Conservation (phyloP, 257 asterid species). For the Rauvolfia tetraphylla region DNA sequence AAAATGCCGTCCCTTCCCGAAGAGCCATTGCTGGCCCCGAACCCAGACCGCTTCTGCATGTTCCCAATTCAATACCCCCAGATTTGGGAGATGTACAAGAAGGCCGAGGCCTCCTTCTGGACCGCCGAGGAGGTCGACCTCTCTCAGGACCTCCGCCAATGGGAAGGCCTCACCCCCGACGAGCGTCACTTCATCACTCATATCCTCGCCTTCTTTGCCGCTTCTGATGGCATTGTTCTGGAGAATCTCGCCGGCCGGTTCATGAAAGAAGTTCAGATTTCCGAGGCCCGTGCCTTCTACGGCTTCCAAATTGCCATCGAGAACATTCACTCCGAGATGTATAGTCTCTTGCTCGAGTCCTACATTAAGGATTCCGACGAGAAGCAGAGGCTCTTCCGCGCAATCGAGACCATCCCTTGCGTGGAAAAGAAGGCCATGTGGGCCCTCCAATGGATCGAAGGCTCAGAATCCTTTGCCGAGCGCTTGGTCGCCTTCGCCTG, state of each 20-base stretch:
- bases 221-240: conserved; percentile 91
- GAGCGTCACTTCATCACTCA: conserved; percentile 83
- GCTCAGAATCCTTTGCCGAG: conserved; percentile 75
- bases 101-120: conserved; percentile 96
- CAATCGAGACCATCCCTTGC: conserved; percentile 78
- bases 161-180: conserved; percentile 57
- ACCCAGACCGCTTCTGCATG: conserved; percentile 91
- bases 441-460: conserved; percentile 95
- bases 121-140: conserved; percentile 94
- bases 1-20: conserved; percentile 76
- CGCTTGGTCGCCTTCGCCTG: conserved; percentile 79
- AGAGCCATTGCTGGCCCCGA: conserved; percentile 78
- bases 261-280: conserved; percentile 87
- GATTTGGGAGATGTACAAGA: conserved; percentile 98
- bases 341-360: conserved; percentile 68
- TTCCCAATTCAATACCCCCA: conserved; percentile 92
- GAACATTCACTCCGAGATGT: conserved; percentile 96
- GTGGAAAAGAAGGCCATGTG: conserved; percentile 79
- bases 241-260: conserved; percentile 93
- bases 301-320: conserved; percentile 95
- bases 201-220: conserved; percentile 90
- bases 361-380: conserved; percentile 74
- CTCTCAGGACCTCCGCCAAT: conserved; percentile 65
- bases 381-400: conserved; percentile 61
- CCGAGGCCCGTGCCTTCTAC: conserved; percentile 97